These are phyloP conservation scores for Arthrobotrys musiformis DNA, from an alignment of 2,329 filamentous ascomycete species.

Conservation along the genomic window DNA sequence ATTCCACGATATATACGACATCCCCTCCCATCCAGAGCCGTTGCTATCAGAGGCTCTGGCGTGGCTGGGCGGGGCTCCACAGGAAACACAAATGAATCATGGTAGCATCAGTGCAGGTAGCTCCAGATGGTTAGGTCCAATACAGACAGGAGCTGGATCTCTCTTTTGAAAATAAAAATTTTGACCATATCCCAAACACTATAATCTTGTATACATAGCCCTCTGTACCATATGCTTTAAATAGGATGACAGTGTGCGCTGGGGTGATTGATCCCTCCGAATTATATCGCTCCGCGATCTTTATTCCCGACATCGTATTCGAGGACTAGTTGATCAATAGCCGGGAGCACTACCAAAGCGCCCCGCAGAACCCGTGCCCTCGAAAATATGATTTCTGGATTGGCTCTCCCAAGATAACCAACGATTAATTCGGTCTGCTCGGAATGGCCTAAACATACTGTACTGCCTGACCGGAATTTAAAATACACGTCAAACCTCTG, in stretches of 20 bases:
- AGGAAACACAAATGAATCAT: background rate
- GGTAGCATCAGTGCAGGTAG: background rate
- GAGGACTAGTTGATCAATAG: too few relatives aligned
- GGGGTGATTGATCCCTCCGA: too few relatives aligned
- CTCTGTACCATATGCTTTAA: background rate
- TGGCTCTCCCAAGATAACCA: too few relatives aligned
- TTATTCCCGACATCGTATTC: too few relatives aligned
- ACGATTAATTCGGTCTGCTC: background rate
- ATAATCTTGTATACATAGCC: conserved; percentile 9
- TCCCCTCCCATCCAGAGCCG: too few relatives aligned
- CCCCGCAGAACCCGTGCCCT: too few relatives aligned
- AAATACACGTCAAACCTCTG: background rate
- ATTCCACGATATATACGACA: too few relatives aligned
- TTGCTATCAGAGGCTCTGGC: too few relatives aligned
- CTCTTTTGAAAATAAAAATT: background rate
- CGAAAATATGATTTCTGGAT: too few relatives aligned
- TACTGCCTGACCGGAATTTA: background rate
- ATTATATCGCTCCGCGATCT: too few relatives aligned
- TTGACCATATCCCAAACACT: background rate
- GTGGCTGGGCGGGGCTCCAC: background rate
- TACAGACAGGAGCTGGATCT: background rate
- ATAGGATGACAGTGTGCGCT: background rate
- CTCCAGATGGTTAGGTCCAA: background rate
- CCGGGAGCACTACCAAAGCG: too few relatives aligned
- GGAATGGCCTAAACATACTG: background rate